phyloP scores from a whole-genome alignment of 495 filamentous ascomycete genomes.

The Neurospora discreta region DNA sequence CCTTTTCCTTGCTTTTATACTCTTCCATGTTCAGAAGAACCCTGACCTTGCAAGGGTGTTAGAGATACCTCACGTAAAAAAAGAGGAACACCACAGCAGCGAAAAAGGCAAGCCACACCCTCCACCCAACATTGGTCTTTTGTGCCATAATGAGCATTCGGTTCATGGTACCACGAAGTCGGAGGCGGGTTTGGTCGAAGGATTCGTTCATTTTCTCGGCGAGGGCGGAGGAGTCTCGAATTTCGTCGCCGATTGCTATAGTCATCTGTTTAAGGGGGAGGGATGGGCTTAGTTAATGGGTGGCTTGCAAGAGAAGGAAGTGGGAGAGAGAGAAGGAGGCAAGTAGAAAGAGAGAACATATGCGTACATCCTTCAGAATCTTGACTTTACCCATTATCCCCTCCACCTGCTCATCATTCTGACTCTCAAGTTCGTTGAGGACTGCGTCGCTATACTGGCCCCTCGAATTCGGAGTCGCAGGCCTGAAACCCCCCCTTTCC shows the following conservation, averaged over 20 bases:
- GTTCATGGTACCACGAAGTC: constrained; percentile 86
- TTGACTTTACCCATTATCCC: constrained; percentile 84
- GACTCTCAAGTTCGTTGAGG: constrained; percentile 84
- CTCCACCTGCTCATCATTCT: constrained; percentile 86
- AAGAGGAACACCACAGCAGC: constrained; percentile 68
- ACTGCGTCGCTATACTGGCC: constrained; percentile 93
- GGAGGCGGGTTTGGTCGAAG: constrained; percentile 73
- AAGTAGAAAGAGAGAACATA: background rate
- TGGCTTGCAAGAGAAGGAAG: background rate
- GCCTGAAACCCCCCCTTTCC: constrained; percentile 25
- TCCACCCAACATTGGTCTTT: constrained; percentile 86
- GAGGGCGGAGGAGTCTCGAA: constrained; percentile 72
- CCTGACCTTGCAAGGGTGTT: background rate
- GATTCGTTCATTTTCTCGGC: constrained; percentile 83
- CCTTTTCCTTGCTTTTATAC: background rate
- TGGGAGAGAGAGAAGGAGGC: background rate
- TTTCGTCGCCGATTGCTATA: constrained; percentile 85
- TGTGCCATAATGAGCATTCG: constrained; percentile 95
- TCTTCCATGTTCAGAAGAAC: background rate
- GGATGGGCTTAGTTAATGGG: background rate
- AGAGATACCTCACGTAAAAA: constrained; percentile 64
- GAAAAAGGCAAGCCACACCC: constrained; percentile 85
- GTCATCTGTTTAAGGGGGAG: constrained; percentile 52
- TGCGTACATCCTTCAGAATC: constrained; percentile 80
- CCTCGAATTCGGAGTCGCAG: constrained; percentile 76